phyloP scores from a whole-genome alignment of 2,329 filamentous ascomycete genomes.

The Fragosphaeria purpurea region DNA sequence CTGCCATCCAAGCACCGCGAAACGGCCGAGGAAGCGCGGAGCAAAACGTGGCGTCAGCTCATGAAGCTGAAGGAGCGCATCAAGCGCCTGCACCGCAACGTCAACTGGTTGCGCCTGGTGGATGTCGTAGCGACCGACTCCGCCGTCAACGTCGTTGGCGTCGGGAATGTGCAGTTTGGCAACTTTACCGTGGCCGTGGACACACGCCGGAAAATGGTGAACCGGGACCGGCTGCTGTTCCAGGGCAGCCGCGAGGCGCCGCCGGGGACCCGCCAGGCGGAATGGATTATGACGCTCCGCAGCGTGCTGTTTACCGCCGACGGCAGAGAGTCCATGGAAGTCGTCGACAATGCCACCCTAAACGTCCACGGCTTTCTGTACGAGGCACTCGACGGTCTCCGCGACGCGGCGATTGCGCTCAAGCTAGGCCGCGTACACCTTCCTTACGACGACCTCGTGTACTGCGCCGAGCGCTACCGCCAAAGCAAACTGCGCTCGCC shows the following conservation, averaged over 20 bases:
- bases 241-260: slow-evolving; percentile 54
- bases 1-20: slow-evolving; percentile 18
- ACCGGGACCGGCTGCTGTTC: slow-evolving; percentile 80
- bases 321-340: slow-evolving; percentile 72
- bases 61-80: slow-evolving; percentile 73
- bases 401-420: slow-evolving; percentile 79
- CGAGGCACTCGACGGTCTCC: slow-evolving; percentile 72
- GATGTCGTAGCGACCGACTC: slow-evolving; percentile 80
- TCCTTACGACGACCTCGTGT: slow-evolving; percentile 74
- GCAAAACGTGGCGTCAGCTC: slow-evolving; percentile 71
- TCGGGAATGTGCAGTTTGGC: slow-evolving; percentile 77
- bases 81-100: slow-evolving; percentile 75
- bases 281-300: slow-evolving; percentile 83
- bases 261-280: slow-evolving; percentile 61
- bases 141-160: slow-evolving; percentile 64
- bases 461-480: slow-evolving; percentile 50
- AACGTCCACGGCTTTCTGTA: slow-evolving; percentile 90
- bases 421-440: slow-evolving; percentile 87
- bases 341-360: slow-evolving; percentile 77
- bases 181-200: slow-evolving; percentile 80
- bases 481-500: slow-evolving; percentile 27
- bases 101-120: slow-evolving; percentile 81
- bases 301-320: slow-evolving; percentile 85
- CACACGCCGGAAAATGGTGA: slow-evolving; percentile 82
- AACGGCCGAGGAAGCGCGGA: slow-evolving; percentile 34